Conservation (phyloP, 805 yeast species). For the Yarrowia deformans region DNA sequence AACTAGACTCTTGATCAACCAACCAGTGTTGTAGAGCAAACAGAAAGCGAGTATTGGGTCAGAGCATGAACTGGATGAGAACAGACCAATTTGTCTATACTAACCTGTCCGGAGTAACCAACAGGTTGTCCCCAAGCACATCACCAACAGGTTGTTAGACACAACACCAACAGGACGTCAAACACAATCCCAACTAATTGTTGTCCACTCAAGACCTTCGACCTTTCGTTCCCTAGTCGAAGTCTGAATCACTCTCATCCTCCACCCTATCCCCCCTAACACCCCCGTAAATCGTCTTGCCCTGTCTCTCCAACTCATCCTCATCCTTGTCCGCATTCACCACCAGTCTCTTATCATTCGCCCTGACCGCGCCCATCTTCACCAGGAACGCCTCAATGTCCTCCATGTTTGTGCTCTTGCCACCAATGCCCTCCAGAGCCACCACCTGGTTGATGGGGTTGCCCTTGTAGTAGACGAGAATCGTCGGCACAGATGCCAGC, state of each 20-base stretch:
- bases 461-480: constrained; percentile 78
- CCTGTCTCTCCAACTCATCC: constrained; percentile 10
- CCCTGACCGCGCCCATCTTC: constrained; percentile 67
- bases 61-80: no score
- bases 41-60: no score
- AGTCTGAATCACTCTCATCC: background rate
- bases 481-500: constrained; percentile 87
- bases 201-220: background rate
- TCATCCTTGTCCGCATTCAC: constrained; percentile 57
- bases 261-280: background rate
- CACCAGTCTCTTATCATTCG: constrained; percentile 69
- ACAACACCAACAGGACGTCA: no score
- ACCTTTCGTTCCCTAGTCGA: background rate
- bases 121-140: no score
- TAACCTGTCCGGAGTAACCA: no score
- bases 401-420: constrained; percentile 69
- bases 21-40: no score
- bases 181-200: background rate
- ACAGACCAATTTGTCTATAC: no score
- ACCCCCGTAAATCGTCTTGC: constrained; percentile 14
- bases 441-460: constrained; percentile 81
- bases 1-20: no score
- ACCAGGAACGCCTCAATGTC: constrained; percentile 82
- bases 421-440: constrained; percentile 83
- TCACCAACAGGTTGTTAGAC: no score